phyloP scores from a whole-genome alignment of 75 land plant species.

The Sequoiadendron giganteum region DNA sequence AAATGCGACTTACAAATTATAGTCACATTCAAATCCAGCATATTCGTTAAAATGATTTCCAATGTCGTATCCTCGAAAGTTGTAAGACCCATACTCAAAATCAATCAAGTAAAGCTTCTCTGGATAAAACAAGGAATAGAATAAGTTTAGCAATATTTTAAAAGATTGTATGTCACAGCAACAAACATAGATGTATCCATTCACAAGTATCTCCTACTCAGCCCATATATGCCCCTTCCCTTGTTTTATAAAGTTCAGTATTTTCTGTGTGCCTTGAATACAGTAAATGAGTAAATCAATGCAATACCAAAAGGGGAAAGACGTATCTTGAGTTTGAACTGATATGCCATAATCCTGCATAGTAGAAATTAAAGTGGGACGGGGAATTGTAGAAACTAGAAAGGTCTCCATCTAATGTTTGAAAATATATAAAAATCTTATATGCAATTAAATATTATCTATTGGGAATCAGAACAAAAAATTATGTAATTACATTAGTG shows the following conservation, averaged over 20 bases:
- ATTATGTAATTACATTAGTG: too few species aligned
- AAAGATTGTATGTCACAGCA: background rate
- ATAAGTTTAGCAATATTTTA: background rate
- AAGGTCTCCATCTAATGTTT: background rate
- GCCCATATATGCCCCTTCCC: background rate
- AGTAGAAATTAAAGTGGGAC: background rate
- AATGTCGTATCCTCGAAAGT: constrained; percentile 94
- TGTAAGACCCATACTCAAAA: constrained; percentile 98
- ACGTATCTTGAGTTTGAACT: background rate
- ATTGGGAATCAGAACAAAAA: background rate
- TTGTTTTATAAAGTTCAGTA: background rate
- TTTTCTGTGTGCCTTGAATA: background rate
- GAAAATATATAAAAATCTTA: background rate
- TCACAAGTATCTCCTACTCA: background rate
- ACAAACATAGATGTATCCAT: background rate
- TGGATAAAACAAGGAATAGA: constrained; percentile 20
- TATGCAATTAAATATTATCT: background rate
- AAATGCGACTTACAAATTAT: constrained; percentile 64
- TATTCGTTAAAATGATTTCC: constrained; percentile 98
- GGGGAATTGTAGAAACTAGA: background rate
- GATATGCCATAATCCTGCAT: background rate
- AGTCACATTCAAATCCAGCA: constrained; percentile 97
- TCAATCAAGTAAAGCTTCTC: constrained; percentile 89
- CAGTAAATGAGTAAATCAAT: background rate
- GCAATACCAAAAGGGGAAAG: background rate